Base-by-base conservation (phyloP, 805 yeast species). In the Lipomyces sp. region DNA sequence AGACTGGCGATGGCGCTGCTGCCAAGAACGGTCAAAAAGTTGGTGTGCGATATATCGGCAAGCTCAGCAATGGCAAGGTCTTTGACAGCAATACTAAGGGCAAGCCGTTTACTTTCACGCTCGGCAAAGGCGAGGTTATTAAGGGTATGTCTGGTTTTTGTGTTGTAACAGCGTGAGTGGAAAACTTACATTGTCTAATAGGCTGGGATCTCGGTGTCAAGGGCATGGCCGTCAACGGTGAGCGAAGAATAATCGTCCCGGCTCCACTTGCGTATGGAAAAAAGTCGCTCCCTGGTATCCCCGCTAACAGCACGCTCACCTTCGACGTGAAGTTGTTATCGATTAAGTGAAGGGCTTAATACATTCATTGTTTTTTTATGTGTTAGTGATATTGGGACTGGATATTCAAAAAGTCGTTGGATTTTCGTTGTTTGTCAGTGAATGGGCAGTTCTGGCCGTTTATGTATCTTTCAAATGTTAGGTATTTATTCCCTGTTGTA, bases 161-260 rank as follows among this genome's bases (percentile, higher is more conserved):
- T 24, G 24, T 32, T 5, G 29, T 37, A 3, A 29, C 15, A 2
- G 8, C 3, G 59, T 30, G 11, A 30, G 30, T 30, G 8, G 10
- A 24, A 24, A 8, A 13, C 5, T 18, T 56, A 33, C 54, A 55
- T 7, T 15, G 50, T 11, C 42, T 7, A 8, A 7, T 57, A 62
- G 71, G 72, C 13, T 95, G 97, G 91, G 99, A 95, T 78, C 85
- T 94, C 76, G 99, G 99, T 85, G 95, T 95, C 75, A 92, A 94
- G 66, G 98, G 98, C 78, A 93, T 95, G 98, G 87, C 96, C 65
- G 96, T 91, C 77, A 97, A 97, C 76, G 98, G 98, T 77, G 99
- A 95, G 85, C 93, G 99, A 86, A 88, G 98, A 83, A 92, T 95
- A 73, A 86, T 92, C 69, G 92, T 95, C 73, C 99, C 99, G 74